phyloP scores from a whole-genome alignment of 1,284 basidiomycete genomes.

The Marasmius fiardii region DNA sequence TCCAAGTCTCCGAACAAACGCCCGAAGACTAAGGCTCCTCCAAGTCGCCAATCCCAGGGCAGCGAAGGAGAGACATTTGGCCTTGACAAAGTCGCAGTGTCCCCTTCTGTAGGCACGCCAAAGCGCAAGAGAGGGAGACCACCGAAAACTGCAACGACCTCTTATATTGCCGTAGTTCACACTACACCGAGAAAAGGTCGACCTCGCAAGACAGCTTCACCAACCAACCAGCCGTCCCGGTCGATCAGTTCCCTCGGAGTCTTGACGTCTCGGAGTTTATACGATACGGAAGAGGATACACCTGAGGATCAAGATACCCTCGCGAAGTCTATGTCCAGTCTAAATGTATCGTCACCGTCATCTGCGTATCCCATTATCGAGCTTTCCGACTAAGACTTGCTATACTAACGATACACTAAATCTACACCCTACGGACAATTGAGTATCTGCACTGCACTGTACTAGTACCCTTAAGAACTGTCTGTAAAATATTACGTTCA shows the following conservation, averaged over 20 bases:
- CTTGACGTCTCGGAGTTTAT: background rate
- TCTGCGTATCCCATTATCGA: conserved; percentile 1
- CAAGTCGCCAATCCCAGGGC: conserved; percentile 11
- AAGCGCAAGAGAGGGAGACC: conserved; percentile 14
- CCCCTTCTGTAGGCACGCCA: background rate
- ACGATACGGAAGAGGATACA: background rate
- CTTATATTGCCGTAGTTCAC: background rate
- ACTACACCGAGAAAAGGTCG: conserved; percentile 1
- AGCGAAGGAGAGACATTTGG: conserved; percentile 28
- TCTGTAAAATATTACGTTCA: background rate
- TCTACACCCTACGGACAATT: background rate
- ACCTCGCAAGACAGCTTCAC: background rate
- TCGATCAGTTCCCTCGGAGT: background rate
- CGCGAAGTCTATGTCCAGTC: conserved; percentile 10
- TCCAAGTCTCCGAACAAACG: background rate
- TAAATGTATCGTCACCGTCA: conserved; percentile 14
- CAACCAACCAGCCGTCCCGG: background rate
- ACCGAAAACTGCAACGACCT: background rate
- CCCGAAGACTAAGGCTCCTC: background rate
- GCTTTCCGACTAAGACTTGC: conserved; percentile 3
- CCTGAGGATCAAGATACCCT: background rate
- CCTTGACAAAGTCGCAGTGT: conserved; percentile 17
- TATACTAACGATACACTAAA: background rate
- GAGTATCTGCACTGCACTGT: too few species aligned
- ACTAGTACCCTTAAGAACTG: too few species aligned